These are phyloP conservation scores for Lotmaria passim DNA, from an alignment of 208 protist species.

Conservation along the genomic window DNA sequence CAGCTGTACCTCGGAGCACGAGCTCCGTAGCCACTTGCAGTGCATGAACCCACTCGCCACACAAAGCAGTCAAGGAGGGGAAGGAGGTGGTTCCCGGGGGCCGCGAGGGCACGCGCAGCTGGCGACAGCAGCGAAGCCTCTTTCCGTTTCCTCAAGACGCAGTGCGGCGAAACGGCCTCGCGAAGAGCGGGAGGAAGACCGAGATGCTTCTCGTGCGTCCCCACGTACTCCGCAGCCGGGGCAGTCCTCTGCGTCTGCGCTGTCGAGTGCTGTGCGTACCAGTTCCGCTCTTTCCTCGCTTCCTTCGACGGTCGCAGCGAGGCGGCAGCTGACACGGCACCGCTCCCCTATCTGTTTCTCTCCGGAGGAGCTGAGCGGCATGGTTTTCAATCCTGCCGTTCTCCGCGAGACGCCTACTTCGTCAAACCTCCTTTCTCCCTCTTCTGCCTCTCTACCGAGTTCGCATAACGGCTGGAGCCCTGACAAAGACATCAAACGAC, in stretches of 20 bases:
- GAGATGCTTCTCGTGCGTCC: background rate
- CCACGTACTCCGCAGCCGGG: too few species aligned
- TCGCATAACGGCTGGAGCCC: too few species aligned
- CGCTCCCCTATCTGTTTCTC: slow-evolving; percentile 32
- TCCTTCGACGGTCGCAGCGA: slow-evolving; percentile 21
- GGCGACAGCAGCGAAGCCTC: background rate
- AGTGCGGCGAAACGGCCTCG: background rate
- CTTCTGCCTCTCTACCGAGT: too few species aligned
- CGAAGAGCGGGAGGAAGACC: background rate
- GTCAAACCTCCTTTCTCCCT: background rate
- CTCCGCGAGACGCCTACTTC: too few species aligned
- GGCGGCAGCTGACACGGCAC: background rate
- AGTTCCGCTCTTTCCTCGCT: background rate
- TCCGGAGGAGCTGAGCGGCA: slow-evolving; percentile 17
- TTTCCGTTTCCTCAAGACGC: background rate
- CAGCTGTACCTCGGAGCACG: slow-evolving; percentile 14
- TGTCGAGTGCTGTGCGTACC: background rate
- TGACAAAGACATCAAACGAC: too few species aligned
- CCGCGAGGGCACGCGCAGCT: background rate
- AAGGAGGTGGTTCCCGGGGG: background rate
- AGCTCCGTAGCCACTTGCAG: slow-evolving; percentile 22
- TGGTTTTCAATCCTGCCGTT: background rate
- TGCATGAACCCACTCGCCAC: slow-evolving; percentile 13
- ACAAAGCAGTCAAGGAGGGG: background rate
- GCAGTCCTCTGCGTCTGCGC: too few species aligned